Percentiles rank a stretch among this genome's conserved stretches.
phyloP scores from a whole-genome alignment of 1,284 basidiomycete genomes.

The Naganishia albida region DNA sequence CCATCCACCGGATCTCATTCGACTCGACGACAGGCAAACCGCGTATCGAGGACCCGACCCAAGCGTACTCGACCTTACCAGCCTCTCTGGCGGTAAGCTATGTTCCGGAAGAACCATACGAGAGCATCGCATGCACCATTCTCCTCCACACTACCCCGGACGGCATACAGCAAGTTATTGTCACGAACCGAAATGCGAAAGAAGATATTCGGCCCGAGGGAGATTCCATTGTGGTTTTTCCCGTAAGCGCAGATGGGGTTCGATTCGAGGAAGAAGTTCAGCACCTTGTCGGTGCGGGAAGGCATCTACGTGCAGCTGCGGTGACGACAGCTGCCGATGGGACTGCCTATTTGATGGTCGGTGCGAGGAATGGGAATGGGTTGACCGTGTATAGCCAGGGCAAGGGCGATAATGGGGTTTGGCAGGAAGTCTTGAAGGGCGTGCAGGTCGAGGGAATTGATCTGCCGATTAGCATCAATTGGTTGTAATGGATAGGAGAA shows the following conservation, averaged over 20 bases:
- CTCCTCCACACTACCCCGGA: constrained; percentile 23
- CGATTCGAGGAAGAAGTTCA: neutral
- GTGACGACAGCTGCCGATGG: neutral
- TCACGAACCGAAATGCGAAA: constrained; percentile 25
- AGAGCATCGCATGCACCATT: constrained; percentile 28
- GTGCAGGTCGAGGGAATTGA: constrained; percentile 7
- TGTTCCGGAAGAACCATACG: constrained; percentile 23
- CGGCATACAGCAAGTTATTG: constrained; percentile 20
- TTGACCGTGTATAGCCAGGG: constrained; percentile 23
- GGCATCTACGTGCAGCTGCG: constrained; percentile 19
- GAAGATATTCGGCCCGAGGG: constrained; percentile 7
- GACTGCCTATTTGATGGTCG: constrained; percentile 17
- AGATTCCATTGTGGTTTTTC: constrained; percentile 11
- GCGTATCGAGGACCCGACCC: neutral
- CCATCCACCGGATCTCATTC: constrained; percentile 18
- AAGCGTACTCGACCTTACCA: constrained; percentile 22
- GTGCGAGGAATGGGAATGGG: constrained; percentile 25
- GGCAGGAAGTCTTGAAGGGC: constrained; percentile 14
- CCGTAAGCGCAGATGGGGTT: neutral
- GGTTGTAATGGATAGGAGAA: constrained; percentile 11
- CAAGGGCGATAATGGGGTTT: neutral
- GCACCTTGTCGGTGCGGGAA: constrained; percentile 20
- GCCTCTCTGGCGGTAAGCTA: constrained; percentile 4
- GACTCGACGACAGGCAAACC: constrained; percentile 5
- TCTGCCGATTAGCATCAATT: constrained; percentile 20